These are phyloP conservation scores for Aspergillus pseudonomiae DNA, from an alignment of 2,329 filamentous ascomycete species.

Conservation along the genomic window DNA sequence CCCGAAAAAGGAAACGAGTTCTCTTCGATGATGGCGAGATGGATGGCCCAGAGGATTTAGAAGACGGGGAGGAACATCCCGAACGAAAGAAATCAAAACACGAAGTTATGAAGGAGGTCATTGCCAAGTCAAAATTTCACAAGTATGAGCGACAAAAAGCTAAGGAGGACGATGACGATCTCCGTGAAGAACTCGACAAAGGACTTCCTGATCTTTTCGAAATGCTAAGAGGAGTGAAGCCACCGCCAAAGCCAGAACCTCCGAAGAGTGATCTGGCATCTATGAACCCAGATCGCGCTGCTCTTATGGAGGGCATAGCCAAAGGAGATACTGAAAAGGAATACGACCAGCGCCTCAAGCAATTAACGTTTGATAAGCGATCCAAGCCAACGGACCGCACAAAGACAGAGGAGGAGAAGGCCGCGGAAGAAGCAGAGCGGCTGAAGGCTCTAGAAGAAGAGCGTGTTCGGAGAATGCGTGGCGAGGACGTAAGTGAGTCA, in stretches of 20 bases:
- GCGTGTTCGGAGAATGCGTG: constrained; percentile 82
- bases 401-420: constrained; percentile 87
- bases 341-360: constrained; percentile 81
- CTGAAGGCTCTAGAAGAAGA: constrained; percentile 82
- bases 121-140: constrained; percentile 93
- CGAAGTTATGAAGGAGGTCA: constrained; percentile 97
- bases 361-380: constrained; percentile 80
- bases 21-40: constrained; percentile 49
- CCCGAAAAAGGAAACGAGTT: constrained; percentile 53
- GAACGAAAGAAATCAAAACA: constrained; percentile 92
- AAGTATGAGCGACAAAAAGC: constrained; percentile 91
- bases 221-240: constrained; percentile 65
- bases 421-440: constrained; percentile 73
- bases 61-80: constrained; percentile 61
- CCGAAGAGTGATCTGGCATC: constrained; percentile 48
- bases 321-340: constrained; percentile 76
- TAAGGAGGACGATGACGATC: constrained; percentile 90
- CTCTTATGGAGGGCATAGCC: constrained; percentile 62
- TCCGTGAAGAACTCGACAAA: constrained; percentile 81
- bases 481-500: constrained; percentile 67
- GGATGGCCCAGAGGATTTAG: constrained; percentile 45
- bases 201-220: constrained; percentile 76
- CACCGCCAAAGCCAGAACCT: constrained; percentile 54
- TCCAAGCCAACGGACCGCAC: constrained; percentile 84
- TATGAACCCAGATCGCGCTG: constrained; percentile 66